These are phyloP conservation scores for Cercospora beticola DNA, from an alignment of 2,329 filamentous ascomycete genomes.

Conservation along the genomic window DNA sequence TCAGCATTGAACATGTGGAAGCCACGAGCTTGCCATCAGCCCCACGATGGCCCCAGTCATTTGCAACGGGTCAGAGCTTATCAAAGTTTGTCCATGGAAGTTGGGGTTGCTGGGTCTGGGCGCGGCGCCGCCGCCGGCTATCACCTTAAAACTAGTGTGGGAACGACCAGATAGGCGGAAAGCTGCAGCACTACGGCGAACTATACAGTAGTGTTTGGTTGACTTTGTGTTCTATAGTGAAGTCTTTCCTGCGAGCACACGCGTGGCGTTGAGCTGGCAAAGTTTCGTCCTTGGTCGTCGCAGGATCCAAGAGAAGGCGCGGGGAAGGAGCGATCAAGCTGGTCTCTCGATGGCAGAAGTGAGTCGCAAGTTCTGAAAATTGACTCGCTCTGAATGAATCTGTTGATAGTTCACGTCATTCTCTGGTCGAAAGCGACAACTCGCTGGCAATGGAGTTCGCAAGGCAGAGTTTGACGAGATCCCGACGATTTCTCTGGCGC, in stretches of 20 bases:
- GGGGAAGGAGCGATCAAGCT: background rate
- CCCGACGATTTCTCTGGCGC: slow-evolving; percentile 26
- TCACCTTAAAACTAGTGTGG: background rate
- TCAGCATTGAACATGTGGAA: slow-evolving; percentile 2
- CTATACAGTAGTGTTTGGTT: background rate
- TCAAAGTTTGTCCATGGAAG: slow-evolving; percentile 15
- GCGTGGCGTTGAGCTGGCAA: background rate
- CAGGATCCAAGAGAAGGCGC: background rate
- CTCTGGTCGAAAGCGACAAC: slow-evolving; percentile 24
- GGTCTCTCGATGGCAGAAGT: background rate
- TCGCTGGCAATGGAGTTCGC: slow-evolving; percentile 24
- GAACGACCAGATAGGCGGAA: background rate
- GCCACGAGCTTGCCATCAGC: slow-evolving; percentile 16
- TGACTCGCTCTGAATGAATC: background rate
- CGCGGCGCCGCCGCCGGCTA: background rate
- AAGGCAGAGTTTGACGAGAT: slow-evolving; percentile 30
- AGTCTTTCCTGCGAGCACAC: background rate
- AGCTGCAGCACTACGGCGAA: background rate
- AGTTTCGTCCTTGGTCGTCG: background rate
- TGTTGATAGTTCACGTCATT: slow-evolving; percentile 23
- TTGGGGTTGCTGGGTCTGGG: background rate
- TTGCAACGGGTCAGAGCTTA: slow-evolving; percentile 8
- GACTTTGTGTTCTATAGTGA: background rate
- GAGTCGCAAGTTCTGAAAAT: background rate
- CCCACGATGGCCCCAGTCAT: background rate